These are phyloP conservation scores for Raphanus hybrid DNA, from an alignment of 441 rosid genomes.

Conservation along the genomic window DNA sequence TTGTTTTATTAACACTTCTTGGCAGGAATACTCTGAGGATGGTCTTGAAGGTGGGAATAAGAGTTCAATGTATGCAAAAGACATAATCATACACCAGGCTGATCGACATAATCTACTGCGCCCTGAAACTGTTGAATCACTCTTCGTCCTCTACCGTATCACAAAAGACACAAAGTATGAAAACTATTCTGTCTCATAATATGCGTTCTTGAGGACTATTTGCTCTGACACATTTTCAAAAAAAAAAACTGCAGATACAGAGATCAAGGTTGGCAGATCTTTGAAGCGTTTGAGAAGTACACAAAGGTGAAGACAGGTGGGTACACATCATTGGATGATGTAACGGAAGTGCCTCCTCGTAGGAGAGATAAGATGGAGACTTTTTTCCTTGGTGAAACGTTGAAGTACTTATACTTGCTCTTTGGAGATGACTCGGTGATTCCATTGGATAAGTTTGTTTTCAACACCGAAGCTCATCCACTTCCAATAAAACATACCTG, in stretches of 20 bases:
- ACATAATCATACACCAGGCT: conserved; percentile 84
- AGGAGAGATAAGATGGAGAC: conserved; percentile 97
- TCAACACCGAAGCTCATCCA: conserved; percentile 96
- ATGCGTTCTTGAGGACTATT: conserved; percentile 19
- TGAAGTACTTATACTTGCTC: conserved; percentile 88
- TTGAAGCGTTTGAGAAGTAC: conserved; percentile 88
- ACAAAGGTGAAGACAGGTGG: conserved; percentile 90
- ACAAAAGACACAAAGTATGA: conserved; percentile 85
- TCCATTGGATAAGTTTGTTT: conserved; percentile 84
- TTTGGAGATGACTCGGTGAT: conserved; percentile 77
- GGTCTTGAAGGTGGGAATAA: conserved; percentile 94
- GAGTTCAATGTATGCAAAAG: conserved; percentile 73
- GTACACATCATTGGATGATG: conserved; percentile 84
- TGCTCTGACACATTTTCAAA: conserved; percentile 23
- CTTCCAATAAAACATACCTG: conserved; percentile 60
- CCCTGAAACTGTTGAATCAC: conserved; percentile 96
- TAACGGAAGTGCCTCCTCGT: conserved; percentile 78
- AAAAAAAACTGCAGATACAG: conserved; percentile 62
- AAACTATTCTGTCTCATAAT: conserved; percentile 20
- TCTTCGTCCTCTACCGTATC: conserved; percentile 81
- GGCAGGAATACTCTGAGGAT: conserved; percentile 78
- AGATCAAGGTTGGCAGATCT: conserved; percentile 99
- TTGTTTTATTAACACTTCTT: conserved; percentile 29
- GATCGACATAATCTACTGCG: conserved; percentile 95
- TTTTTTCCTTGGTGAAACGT: conserved; percentile 88